Evolutionary conservation across 129 eudicot species (phyloP), one percentile per base, ranked within the genome.

Genomic region (Artemisia tridentata): DNA sequence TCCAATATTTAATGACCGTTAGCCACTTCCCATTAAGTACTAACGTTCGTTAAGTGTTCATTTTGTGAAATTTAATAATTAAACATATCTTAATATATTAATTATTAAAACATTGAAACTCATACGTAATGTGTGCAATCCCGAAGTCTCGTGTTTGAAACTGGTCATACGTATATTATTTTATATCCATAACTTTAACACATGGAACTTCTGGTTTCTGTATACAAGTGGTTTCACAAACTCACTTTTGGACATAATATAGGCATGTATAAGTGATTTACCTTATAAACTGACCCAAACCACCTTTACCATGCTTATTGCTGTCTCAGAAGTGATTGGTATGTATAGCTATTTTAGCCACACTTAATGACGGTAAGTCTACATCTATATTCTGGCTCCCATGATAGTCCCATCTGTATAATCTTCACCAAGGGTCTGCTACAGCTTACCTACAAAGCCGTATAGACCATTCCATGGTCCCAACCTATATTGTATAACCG

Each of bases 221-320:
- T 16, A 6, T 5, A 53, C 59, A 38, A 38, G 45, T 53, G 12
- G 59, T 53, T 17, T 54, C 13, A 54, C 25, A 11, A 54, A 54
- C 25, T 54, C 19, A 17, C 58, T 16, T 1, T n/a, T 53, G 23
- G 23, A 53, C 34, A 7, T 12, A 34, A 0, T 9, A 62, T 63
- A n/a, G 2, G 27, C 46, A 34, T 34, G 14, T 16, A 4, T 54
- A 70, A 29, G 6, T 29, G 34, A 29, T 29, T 3, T 29, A 29
- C 65, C 55, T 70, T 70, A 60, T 38, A 63, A 63, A 63, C 78
- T 11, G 53, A 63, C 77, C 77, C 19, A 72, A 72, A n/a, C 25
- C 69, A 62, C 77, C 77, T 72, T 49, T 51, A 29, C 77, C 77
- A 50, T 49, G 62, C 20, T 62, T 72, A 62, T 72, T 62, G 21